phyloP scores from a whole-genome alignment of 176 grass and related monocot genomes.

The Echinochloa phyllopogon region DNA sequence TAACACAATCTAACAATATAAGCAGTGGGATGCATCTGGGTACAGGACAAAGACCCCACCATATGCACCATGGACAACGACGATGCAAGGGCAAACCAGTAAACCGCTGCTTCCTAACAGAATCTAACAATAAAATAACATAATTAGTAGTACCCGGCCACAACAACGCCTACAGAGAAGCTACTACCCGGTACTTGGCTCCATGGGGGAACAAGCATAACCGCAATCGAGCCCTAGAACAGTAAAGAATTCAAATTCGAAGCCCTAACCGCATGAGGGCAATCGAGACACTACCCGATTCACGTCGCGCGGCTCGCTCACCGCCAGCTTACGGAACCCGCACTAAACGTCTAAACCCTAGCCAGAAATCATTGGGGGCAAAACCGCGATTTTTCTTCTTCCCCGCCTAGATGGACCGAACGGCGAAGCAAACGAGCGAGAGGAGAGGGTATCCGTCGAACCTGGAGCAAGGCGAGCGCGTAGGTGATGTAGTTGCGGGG shows the following conservation, averaged over 20 bases:
- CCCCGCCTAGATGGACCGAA: neutral
- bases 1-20: no score
- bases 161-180: neutral
- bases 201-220: neutral
- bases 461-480: slow-evolving; percentile 67
- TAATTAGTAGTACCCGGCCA: neutral
- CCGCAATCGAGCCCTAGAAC: slow-evolving; percentile 9
- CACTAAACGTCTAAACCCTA: slow-evolving; percentile 41
- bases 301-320: neutral
- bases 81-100: neutral
- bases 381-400: neutral
- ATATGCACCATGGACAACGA: neutral
- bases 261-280: neutral
- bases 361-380: neutral
- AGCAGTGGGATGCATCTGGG: neutral
- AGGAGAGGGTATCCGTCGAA: neutral
- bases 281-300: neutral
- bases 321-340: neutral
- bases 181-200: neutral
- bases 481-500: slow-evolving; percentile 76
- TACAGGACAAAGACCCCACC: slow-evolving; percentile 1
- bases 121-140: slow-evolving; percentile 1
- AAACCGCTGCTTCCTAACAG: neutral
- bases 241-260: neutral
- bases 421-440: neutral